Evolutionary conservation across 164 flowering plant genomes (phyloP).

Genomic region (Taxillus chinensis): DNA sequence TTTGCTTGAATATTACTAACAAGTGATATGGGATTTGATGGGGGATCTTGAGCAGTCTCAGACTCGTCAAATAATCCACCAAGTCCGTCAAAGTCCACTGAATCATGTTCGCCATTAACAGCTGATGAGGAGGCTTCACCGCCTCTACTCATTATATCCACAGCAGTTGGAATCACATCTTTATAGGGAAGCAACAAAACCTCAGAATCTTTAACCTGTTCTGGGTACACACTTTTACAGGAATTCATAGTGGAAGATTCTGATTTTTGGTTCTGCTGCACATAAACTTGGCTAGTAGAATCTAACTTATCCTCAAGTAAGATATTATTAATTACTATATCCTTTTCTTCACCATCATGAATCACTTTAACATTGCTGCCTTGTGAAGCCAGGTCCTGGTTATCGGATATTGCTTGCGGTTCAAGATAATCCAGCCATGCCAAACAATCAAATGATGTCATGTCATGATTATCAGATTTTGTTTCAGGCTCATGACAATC

Average conservation of each 20-base stretch:
- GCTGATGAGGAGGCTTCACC: constrained; percentile 37
- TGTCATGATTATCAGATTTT: constrained; percentile 12
- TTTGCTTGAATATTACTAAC: constrained; percentile 19
- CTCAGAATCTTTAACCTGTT: constrained; percentile 48
- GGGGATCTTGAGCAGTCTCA: constrained; percentile 31
- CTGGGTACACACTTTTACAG: constrained; percentile 38
- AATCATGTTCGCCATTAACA: constrained; percentile 30
- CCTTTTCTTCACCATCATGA: constrained; percentile 13
- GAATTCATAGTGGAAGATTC: constrained; percentile 18
- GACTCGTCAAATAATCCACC: constrained; percentile 86
- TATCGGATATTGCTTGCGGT: constrained; percentile 7
- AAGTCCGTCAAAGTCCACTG: constrained; percentile 62
- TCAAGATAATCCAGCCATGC: constrained; percentile 14
- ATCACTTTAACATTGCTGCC: constrained; percentile 1
- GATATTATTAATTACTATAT: constrained; percentile 9
- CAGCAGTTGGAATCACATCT: constrained; percentile 30
- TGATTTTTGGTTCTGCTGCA: constrained; percentile 12
- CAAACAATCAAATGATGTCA: constrained; percentile 1
- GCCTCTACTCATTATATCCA: constrained; percentile 18
- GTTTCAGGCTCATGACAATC: constrained; percentile 26
- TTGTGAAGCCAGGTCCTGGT: constrained; percentile 3
- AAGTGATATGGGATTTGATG: constrained; percentile 17
- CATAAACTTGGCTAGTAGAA: constrained; percentile 11
- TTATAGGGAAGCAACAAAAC: constrained; percentile 58
- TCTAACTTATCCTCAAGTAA: constrained; percentile 12